Evolutionary conservation across 2,329 filamentous ascomycete species (phyloP), one percentile per base, ranked within the genome.

Genomic region (Cercospora sesami): DNA sequence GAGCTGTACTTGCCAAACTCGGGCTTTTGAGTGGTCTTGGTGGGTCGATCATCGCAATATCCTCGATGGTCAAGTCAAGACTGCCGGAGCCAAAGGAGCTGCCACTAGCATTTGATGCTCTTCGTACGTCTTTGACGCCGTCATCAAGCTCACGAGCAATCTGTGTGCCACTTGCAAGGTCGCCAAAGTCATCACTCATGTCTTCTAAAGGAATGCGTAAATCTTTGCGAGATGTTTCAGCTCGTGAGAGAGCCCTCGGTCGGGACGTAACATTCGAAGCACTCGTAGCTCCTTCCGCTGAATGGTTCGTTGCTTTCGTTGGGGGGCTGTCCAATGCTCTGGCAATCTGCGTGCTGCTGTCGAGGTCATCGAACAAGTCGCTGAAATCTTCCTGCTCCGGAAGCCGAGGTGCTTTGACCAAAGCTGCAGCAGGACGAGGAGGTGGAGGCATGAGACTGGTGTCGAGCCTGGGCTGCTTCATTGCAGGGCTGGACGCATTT

Each of bases 151-250:
- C 81, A 8, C 81, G 78, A 6, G 80, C 81, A 39, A 83, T 80
- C 67, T 84, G 82, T 0, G 81, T 81, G 39, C 78, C 79, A 66
- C 78, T 81, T n/a, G 80, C 81, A 2, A 83, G 74, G n/a, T 83
- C 81, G 48, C 81, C 78, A 61, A 70, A 75, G 64, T 76, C 73
- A 60, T 60, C 66, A n/a, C 31, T 58, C 14, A 75, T 51, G n/a
- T 77, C 76, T 30, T 76, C 68, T 10, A 8, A 30, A 23, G 31
- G 28, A 12, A 51, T 10, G 28, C 58, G 45, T 21, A 33, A 33
- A 31, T 53, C 31, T 60, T 48, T 60, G 64, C 10, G 4, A 30
- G 12, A 7, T 14, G 18, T 31, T 12, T 4, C 55, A 21, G 31
- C 31, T 59, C 33, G 21, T 10, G 30, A 59, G 18, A 33, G n/a